A percentile compares a stretch with the other conserved stretches of the same genome.
Evolutionary conservation across 2,329 filamentous ascomycete genomes (phyloP).

Genomic region (Fonsecaea erecta): DNA sequence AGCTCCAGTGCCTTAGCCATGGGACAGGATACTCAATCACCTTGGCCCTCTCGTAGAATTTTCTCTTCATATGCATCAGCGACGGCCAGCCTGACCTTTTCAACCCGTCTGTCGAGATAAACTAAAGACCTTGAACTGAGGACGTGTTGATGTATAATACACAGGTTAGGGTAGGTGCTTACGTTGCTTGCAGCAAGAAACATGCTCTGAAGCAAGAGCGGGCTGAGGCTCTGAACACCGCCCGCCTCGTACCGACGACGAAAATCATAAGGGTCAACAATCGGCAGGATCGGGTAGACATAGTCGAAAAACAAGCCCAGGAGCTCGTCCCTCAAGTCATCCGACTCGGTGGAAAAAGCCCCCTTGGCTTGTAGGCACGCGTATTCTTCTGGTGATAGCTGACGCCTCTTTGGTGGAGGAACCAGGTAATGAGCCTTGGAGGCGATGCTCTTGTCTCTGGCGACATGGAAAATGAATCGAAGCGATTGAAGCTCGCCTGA

Average conservation of each 20-base stretch:
- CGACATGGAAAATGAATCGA: constrained; percentile 23
- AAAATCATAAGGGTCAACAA: constrained; percentile 21
- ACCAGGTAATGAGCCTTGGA: constrained; percentile 20
- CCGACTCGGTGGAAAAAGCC: constrained; percentile 14
- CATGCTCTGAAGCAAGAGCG: constrained; percentile 47
- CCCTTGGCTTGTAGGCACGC: constrained; percentile 21
- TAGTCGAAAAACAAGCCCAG: constrained; percentile 22
- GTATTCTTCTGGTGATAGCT: constrained; percentile 12
- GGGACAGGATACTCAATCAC: background rate
- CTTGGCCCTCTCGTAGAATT: constrained; percentile 21
- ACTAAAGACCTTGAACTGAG: constrained; percentile 30
- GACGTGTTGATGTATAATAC: background rate
- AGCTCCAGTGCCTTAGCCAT: background rate
- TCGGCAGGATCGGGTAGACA: constrained; percentile 24
- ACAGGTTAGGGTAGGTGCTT: constrained; percentile 10
- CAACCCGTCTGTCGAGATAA: constrained; percentile 43
- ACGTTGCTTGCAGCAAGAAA: constrained; percentile 46
- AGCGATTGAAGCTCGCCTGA: constrained; percentile 21
- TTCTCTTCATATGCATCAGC: constrained; percentile 17
- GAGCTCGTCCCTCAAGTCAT: constrained; percentile 19
- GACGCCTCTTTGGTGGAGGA: constrained; percentile 12
- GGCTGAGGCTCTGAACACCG: constrained; percentile 13
- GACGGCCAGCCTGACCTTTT: constrained; percentile 12
- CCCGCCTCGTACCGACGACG: constrained; percentile 16
- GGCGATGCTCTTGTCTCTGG: constrained; percentile 16